phyloP scores from a whole-genome alignment of 2,329 filamentous ascomycete species.

The Pseudogymnoascus sp. region DNA sequence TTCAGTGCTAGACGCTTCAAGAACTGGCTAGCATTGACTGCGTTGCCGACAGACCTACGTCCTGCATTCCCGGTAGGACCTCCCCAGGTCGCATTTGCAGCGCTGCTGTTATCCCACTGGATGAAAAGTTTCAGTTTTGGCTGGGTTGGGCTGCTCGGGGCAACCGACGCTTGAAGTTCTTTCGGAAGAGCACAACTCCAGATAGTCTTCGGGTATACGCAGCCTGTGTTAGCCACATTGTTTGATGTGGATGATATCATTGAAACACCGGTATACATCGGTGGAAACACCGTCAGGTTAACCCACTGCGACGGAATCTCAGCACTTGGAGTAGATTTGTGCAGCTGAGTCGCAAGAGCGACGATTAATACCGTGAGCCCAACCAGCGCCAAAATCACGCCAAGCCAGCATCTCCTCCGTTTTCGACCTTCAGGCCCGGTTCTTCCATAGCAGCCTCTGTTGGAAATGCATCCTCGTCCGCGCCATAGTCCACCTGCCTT shows the following conservation, averaged over 20 bases:
- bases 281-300: constrained; percentile 77
- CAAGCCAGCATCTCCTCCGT: constrained; percentile 51
- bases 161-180: constrained; percentile 58
- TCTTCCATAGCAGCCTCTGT: constrained; percentile 57
- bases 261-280: constrained; percentile 74
- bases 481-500: constrained; percentile 55
- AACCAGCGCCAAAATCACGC: constrained; percentile 42
- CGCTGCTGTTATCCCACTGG: constrained; percentile 55
- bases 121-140: constrained; percentile 79
- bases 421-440: constrained; percentile 55
- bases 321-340: constrained; percentile 31
- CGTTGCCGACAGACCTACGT: constrained; percentile 21
- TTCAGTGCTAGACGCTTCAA: constrained; percentile 23
- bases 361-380: constrained; percentile 48
- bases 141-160: constrained; percentile 56
- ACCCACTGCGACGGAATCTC: constrained; percentile 54
- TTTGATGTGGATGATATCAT: constrained; percentile 69
- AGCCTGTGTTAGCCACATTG: constrained; percentile 54
- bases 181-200: constrained; percentile 86
- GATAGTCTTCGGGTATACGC: constrained; percentile 61
- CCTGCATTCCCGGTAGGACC: constrained; percentile 24
- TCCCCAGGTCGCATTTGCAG: constrained; percentile 35
- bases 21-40: constrained; percentile 27
- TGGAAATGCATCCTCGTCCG: constrained; percentile 54
- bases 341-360: constrained; percentile 49